Conservation (phyloP, 202 grass and related monocot species). For the Zoysia matrella region DNA sequence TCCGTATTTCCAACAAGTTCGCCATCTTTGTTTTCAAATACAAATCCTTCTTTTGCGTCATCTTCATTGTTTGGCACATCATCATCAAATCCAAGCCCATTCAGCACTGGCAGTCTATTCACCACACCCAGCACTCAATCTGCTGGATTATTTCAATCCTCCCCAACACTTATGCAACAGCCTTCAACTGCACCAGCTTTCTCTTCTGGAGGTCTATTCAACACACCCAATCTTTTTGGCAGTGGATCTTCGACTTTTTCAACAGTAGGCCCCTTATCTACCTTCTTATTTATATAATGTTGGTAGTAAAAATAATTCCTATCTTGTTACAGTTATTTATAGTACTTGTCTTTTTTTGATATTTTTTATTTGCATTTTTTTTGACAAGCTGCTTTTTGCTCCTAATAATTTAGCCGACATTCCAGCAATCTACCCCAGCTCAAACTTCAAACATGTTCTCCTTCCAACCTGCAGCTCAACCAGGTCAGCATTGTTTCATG, state of each 20-base stretch:
- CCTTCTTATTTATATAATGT: conserved; percentile 16
- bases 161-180: conserved; percentile 53
- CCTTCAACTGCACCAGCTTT: conserved; percentile 51
- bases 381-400: conserved; percentile 30
- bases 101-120: conserved; percentile 40
- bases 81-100: conserved; percentile 43
- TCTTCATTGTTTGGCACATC: conserved; percentile 56
- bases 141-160: conserved; percentile 56
- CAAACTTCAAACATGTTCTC: conserved; percentile 39
- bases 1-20: conserved; percentile 53
- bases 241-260: conserved; percentile 53
- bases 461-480: conserved; percentile 35
- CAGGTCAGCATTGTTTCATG: conserved; percentile 43
- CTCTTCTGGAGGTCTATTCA: conserved; percentile 57
- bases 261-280: conserved; percentile 39
- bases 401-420: conserved; percentile 35
- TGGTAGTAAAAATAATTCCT: conserved; percentile 14
- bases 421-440: conserved; percentile 43
- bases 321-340: conserved; percentile 21
- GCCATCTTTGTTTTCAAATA: conserved; percentile 52
- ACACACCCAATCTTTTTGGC: conserved; percentile 48
- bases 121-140: conserved; percentile 55
- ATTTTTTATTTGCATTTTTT: conserved; percentile 12
- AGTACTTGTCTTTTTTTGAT: conserved; percentile 7
- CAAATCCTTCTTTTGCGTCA: conserved; percentile 39